Evolutionary conservation across 108 stramenopile species (phyloP).

Genomic region (Cyclotella kingstonii): DNA sequence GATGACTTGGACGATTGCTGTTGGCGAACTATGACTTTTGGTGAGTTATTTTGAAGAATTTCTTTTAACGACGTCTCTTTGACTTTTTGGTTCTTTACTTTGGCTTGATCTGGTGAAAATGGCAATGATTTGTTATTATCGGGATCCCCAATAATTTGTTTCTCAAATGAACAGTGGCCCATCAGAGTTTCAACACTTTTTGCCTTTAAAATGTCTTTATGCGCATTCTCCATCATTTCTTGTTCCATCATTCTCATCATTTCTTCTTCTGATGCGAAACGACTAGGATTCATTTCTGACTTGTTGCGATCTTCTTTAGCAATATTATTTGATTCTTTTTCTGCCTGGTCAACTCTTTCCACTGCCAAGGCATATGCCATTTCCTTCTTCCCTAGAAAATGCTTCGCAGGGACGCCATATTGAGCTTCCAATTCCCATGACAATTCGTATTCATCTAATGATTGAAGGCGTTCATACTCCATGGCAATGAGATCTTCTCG

Average conservation of each 20-base stretch:
- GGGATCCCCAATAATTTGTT: background rate
- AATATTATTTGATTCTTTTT: conserved; percentile 16
- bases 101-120: background rate
- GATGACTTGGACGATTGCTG: conserved; percentile 1
- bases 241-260: conserved; percentile 49
- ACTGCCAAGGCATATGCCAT: conserved; percentile 47
- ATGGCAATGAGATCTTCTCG: conserved; percentile 35
- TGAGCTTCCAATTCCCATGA: conserved; percentile 37
- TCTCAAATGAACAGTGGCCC: too few species aligned
- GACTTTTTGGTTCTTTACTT: background rate
- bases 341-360: conserved; percentile 30
- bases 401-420: conserved; percentile 40
- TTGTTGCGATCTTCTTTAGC: too few species aligned
- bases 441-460: conserved; percentile 25
- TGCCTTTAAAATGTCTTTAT: background rate
- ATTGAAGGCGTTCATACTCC: conserved; percentile 37
- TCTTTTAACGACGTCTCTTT: conserved; percentile 6
- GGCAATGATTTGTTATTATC: background rate
- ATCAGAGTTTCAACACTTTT: background rate
- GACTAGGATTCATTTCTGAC: background rate
- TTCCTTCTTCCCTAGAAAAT: conserved; percentile 44
- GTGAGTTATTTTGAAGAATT: conserved; percentile 6
- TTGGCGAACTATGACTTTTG: background rate
- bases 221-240: conserved; percentile 25
- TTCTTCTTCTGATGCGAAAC: conserved; percentile 33